Evolutionary conservation across 495 filamentous ascomycete genomes (phyloP), one percentile per base, ranked within the genome.

Genomic region (Xylona heveae): DNA sequence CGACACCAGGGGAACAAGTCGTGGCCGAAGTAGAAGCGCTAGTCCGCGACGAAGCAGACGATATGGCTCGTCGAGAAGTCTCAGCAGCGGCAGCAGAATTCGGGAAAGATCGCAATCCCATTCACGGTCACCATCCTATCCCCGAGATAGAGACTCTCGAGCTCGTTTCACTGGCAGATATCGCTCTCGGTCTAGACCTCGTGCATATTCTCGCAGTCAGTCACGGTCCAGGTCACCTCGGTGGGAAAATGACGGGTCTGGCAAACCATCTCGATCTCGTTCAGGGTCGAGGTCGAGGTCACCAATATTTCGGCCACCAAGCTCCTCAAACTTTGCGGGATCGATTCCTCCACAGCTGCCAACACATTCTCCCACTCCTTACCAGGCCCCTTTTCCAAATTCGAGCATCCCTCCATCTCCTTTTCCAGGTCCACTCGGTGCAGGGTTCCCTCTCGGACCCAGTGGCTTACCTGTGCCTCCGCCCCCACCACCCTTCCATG

Each of bases 401-500:
- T n/a, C n/a, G n/a, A n/a, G n/a, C n/a, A n/a, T n/a, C n/a, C n/a
- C n/a, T n/a, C n/a, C n/a, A n/a, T n/a, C n/a, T n/a, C n/a, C n/a
- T n/a, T n/a, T n/a, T n/a, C n/a, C n/a, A n/a, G n/a, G n/a, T n/a
- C n/a, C n/a, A n/a, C n/a, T n/a, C n/a, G n/a, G n/a, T n/a, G n/a
- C n/a, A n/a, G n/a, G n/a, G n/a, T n/a, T n/a, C n/a, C n/a, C n/a
- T n/a, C n/a, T n/a, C n/a, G n/a, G n/a, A n/a, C n/a, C n/a, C n/a
- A n/a, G n/a, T n/a, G n/a, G n/a, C n/a, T n/a, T n/a, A 28, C 35
- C 52, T 51, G 0, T 49, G 49, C 8, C 61, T 62, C 17, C 53
- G 46, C 26, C 65, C 70, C 22, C 64, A 60, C 37, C 61, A 60
- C 8, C 58, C 58, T 6, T 51, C 35, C 30, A 45, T 40, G 34